Percentiles rank a stretch among this genome's conserved stretches.
Evolutionary conservation across 2,329 filamentous ascomycete genomes (phyloP).

Genomic region (Simplicillium sp.): DNA sequence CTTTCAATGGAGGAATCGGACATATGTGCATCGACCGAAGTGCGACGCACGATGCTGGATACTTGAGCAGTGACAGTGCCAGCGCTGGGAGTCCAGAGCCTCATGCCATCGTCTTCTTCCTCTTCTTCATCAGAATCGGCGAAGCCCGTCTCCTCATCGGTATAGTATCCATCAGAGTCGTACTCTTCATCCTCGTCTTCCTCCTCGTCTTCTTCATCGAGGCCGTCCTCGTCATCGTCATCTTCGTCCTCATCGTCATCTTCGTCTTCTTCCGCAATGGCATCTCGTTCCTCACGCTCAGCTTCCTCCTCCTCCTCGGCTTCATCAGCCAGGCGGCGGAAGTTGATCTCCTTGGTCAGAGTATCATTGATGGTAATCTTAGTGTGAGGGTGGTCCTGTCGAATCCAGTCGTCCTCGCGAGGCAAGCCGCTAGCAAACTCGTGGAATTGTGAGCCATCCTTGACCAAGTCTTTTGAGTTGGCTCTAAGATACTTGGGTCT

Average conservation of each 20-base stretch:
- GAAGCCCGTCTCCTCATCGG: slow-evolving; percentile 60
- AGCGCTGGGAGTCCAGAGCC: slow-evolving; percentile 44
- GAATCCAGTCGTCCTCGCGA: slow-evolving; percentile 86
- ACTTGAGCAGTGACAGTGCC: slow-evolving; percentile 24
- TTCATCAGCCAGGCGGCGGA: slow-evolving; percentile 78
- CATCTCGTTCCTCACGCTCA: slow-evolving; percentile 33
- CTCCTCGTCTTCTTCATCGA: slow-evolving; percentile 41
- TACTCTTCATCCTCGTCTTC: slow-evolving; percentile 42
- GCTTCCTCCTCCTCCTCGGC: slow-evolving; percentile 67
- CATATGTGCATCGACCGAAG: slow-evolving; percentile 34
- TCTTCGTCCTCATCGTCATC: slow-evolving; percentile 39
- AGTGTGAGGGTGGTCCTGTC: slow-evolving; percentile 53
- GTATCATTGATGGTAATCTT: slow-evolving; percentile 87
- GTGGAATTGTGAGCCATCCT: slow-evolving; percentile 62
- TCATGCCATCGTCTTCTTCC: slow-evolving; percentile 54
- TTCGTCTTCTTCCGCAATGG: slow-evolving; percentile 37
- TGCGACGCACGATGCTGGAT: slow-evolving; percentile 22
- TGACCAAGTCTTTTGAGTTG: slow-evolving; percentile 37
- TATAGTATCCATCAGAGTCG: slow-evolving; percentile 62
- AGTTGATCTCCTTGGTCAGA: slow-evolving; percentile 78
- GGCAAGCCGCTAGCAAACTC: slow-evolving; percentile 81
- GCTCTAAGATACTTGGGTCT: slow-evolving; percentile 40
- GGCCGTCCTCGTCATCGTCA: slow-evolving; percentile 40
- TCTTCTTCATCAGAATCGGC: slow-evolving; percentile 59
- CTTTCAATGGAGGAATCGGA: slow-evolving; percentile 53